These are phyloP conservation scores for Erysimum cheiranthoides DNA, from an alignment of 345 rosid genomes.

Conservation along the genomic window DNA sequence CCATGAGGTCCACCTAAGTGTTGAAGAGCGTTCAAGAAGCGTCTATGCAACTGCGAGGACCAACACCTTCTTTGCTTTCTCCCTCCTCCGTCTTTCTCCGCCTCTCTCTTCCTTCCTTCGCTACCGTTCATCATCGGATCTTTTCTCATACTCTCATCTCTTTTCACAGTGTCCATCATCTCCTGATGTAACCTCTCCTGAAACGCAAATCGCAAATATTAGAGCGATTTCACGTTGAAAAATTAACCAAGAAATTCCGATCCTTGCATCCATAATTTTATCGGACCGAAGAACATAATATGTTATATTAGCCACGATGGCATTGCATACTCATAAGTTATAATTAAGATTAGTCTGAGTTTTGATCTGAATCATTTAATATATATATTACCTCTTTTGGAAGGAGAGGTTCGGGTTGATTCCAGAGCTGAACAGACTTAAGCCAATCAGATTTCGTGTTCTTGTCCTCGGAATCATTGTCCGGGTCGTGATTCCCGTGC, in stretches of 20 bases:
- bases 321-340: background rate
- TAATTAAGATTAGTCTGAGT: background rate
- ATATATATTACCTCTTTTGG: constrained; percentile 56
- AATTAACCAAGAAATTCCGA: background rate
- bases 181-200: constrained; percentile 22
- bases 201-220: constrained; percentile 18
- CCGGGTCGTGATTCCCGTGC: constrained; percentile 40
- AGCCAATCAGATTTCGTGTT: constrained; percentile 93
- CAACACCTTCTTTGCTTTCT: constrained; percentile 90
- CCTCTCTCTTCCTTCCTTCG: constrained; percentile 54
- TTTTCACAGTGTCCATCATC: constrained; percentile 59
- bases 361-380: background rate
- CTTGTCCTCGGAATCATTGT: constrained; percentile 49
- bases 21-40: constrained; percentile 84
- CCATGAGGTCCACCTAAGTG: constrained; percentile 96
- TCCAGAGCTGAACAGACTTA: constrained; percentile 95
- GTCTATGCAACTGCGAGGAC: constrained; percentile 91
- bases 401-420: constrained; percentile 65
- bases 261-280: background rate
- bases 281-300: background rate
- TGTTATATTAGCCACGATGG: background rate
- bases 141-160: constrained; percentile 55
- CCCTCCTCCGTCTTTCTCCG: constrained; percentile 56
- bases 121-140: constrained; percentile 41
- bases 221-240: background rate